A percentile compares a stretch with the other conserved stretches of the same genome.
Conservation (phyloP, 1,139 yeast genomes). For the Lodderomyces pseudojiufengensis region DNA sequence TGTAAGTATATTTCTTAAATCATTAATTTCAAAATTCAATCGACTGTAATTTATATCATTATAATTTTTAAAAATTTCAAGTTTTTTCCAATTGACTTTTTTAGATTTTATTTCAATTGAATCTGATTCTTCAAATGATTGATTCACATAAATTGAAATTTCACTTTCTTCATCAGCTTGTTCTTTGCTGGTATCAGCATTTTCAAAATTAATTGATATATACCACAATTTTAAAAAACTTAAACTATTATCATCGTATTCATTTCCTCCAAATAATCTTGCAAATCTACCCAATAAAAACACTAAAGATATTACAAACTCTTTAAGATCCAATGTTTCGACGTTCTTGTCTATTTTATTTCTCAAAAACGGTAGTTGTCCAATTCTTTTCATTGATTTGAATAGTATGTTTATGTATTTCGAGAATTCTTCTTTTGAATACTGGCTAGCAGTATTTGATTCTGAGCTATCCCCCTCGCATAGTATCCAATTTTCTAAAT, state of each 20-base stretch:
- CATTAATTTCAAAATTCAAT: too few relatives aligned
- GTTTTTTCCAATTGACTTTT: conserved; percentile 23
- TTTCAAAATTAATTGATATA: conserved; percentile 16
- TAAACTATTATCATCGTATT: conserved; percentile 11
- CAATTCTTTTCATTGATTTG: conserved; percentile 25
- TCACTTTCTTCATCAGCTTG: conserved; percentile 1
- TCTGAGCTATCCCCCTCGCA: background rate
- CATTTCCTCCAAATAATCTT: conserved; percentile 14
- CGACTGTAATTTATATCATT: conserved; percentile 20
- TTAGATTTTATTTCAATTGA: conserved; percentile 14
- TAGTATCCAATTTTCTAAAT: too few relatives aligned
- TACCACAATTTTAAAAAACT: conserved; percentile 27
- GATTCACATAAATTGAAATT: conserved; percentile 7
- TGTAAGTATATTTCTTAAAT: too few relatives aligned
- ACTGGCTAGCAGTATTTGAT: background rate
- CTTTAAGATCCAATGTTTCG: conserved; percentile 19
- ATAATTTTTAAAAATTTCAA: conserved; percentile 16
- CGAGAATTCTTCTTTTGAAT: conserved; percentile 6
- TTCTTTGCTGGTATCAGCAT: conserved; percentile 5
- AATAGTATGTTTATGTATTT: conserved; percentile 18
- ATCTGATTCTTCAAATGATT: conserved; percentile 13
- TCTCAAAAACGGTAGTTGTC: conserved; percentile 30
- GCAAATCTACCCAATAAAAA: conserved; percentile 27
- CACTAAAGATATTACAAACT: conserved; percentile 23
- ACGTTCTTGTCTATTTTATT: conserved; percentile 10